These are phyloP conservation scores for Eremothecium cymbalariae DNA, from an alignment of 1,139 yeast species.

Conservation along the genomic window DNA sequence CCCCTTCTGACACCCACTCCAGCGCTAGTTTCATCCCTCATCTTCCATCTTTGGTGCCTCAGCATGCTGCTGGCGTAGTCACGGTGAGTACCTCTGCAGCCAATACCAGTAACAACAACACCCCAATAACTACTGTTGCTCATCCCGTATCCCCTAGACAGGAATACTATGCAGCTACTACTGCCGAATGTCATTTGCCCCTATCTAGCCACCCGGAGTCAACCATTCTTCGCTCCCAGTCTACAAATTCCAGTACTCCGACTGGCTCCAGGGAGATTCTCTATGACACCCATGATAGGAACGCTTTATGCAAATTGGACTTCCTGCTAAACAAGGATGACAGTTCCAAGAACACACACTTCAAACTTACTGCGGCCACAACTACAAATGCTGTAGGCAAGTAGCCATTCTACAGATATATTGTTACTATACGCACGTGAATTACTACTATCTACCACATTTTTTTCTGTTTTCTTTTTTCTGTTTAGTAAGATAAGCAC, in stretches of 20 bases:
- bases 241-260: not conserved
- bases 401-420: too few relatives aligned
- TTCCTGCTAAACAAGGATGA: slow-evolving; percentile 4
- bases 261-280: slow-evolving; percentile 1
- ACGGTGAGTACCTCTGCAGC: not conserved
- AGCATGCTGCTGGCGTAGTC: not conserved
- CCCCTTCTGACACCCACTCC: not conserved
- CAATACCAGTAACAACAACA: not conserved
- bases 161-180: not conserved
- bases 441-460: too few relatives aligned
- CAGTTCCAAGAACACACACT: not conserved
- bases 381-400: slow-evolving; percentile 1
- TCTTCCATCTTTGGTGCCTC: not conserved
- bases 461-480: too few relatives aligned
- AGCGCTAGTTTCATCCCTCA: not conserved
- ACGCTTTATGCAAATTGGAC: slow-evolving; percentile 4
- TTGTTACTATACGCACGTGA: too few relatives aligned
- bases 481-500: too few relatives aligned
- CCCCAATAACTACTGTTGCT: too few relatives aligned
- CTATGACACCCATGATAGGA: slow-evolving; percentile 3
- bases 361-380: not conserved
- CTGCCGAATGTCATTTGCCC: not conserved
- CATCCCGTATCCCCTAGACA: not conserved
- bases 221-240: too few relatives aligned
- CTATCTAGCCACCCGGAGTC: too few relatives aligned